phyloP scores from a whole-genome alignment of 148 eudicot species.

The Salicornia ramosissima region DNA sequence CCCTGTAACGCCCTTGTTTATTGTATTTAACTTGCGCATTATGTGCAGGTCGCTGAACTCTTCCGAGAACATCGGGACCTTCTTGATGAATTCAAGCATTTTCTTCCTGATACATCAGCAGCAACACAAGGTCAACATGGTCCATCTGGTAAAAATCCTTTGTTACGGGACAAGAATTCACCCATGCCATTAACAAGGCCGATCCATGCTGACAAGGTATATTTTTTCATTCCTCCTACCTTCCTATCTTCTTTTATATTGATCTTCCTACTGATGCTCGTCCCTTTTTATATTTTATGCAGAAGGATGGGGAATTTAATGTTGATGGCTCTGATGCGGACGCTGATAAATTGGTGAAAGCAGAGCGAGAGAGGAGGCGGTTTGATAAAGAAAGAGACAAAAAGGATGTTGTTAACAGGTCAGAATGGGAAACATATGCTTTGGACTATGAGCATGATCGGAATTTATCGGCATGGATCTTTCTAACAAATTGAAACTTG shows the following conservation, averaged over 20 bases:
- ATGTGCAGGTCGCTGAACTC: slow-evolving; percentile 62
- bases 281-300: not conserved
- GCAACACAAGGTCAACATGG: slow-evolving; percentile 42
- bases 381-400: slow-evolving; percentile 66
- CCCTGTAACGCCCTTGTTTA: not conserved
- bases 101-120: slow-evolving; percentile 78
- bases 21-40: slow-evolving; percentile 4
- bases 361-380: slow-evolving; percentile 69
- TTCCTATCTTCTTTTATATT: not conserved
- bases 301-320: slow-evolving; percentile 57
- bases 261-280: slow-evolving; percentile 8
- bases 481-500: slow-evolving; percentile 47
- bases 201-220: slow-evolving; percentile 57
- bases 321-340: slow-evolving; percentile 70
- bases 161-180: slow-evolving; percentile 55
- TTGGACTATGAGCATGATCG: slow-evolving; percentile 44
- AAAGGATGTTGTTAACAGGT: slow-evolving; percentile 49
- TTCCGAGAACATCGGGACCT: slow-evolving; percentile 73
- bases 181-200: slow-evolving; percentile 48
- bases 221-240: not conserved
- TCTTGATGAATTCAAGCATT: slow-evolving; percentile 82
- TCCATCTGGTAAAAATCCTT: slow-evolving; percentile 46
- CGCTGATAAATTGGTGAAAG: slow-evolving; percentile 62
- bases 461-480: slow-evolving; percentile 33
- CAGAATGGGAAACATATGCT: slow-evolving; percentile 29